Evolutionary conservation across 1,284 basidiomycete species (phyloP), one percentile per base, ranked within the genome.

Genomic region (Farysia itapuensis): DNA sequence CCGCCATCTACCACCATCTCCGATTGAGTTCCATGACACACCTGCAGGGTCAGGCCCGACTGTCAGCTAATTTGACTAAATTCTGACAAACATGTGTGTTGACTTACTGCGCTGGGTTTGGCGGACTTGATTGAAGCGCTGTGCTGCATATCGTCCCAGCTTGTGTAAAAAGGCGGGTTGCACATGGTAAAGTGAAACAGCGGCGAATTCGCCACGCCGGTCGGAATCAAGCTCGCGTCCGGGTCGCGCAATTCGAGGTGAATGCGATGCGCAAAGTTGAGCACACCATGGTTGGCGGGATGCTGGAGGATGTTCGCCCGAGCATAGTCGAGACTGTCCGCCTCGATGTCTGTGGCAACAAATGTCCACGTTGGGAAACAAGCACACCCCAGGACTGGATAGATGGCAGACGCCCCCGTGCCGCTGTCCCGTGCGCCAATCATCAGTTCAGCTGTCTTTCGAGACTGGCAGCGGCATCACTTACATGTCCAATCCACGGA

Each of bases 81-180:
- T n/a, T n/a, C n/a, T n/a, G n/a, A n/a, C n/a, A n/a, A n/a, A 28
- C n/a, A 28, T n/a, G 5, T 7, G 22, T 22, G 9, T 5, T 1
- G 15, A 50, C 58, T 39, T 40, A 59, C 54, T 6, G 66, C 54
- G 19, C 39, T 60, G 0, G 63, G 43, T n/a, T 35, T 28, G 12
- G n/a, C 14, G 16, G 18, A 29, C 30, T 71, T 71, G 19, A 43
- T 19, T 11, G 7, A n/a, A 1, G 57, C 49, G 32, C 36, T 30
- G 0, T 38, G 29, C 4, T 39, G 18, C 59, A 92, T 82, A 45
- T 97, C 92, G 18, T 84, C 82, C 1, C 74, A 66, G 39, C 84
- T 88, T 12, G 79, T 74, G 72, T 94, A 97, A 78, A 97, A 97
- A 0, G 93, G 93, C 0, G 94, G 94, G 72, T 97, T 97, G 78